These are phyloP conservation scores for Platanus orientalis DNA, from an alignment of 164 flowering plant species.

Conservation along the genomic window DNA sequence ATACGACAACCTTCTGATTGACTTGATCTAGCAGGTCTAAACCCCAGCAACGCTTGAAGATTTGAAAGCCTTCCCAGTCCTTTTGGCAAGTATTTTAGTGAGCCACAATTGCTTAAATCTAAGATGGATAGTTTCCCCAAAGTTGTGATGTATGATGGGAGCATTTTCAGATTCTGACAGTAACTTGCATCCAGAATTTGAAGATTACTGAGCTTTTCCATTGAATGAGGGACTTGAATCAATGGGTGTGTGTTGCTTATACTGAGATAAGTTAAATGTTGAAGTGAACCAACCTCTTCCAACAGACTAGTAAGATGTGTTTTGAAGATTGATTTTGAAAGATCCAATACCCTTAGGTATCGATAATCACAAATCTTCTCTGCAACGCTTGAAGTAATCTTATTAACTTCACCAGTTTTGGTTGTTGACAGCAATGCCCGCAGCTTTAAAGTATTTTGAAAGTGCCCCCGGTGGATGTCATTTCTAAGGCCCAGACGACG, in stretches of 20 bases:
- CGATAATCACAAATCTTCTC: conserved; percentile 20
- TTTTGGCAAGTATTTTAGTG: conserved; percentile 38
- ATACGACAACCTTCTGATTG: conserved; percentile 32
- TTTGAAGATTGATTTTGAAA: conserved; percentile 42
- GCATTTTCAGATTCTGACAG: conserved; percentile 39
- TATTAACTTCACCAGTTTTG: conserved; percentile 39
- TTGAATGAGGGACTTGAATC: conserved; percentile 31
- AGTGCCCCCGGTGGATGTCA: conserved; percentile 6
- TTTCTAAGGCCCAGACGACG: conserved; percentile 31
- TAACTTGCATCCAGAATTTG: conserved; percentile 39
- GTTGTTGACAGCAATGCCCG: conserved; percentile 43
- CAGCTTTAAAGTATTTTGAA: conserved; percentile 18
- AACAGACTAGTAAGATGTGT: conserved; percentile 22
- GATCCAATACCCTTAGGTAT: conserved; percentile 39
- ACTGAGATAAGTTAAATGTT: conserved; percentile 34
- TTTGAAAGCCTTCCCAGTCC: conserved; percentile 39
- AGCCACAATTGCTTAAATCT: conserved; percentile 42
- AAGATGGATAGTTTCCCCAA: conserved; percentile 32
- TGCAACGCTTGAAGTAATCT: conserved; percentile 20
- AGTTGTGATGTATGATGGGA: conserved; percentile 30
- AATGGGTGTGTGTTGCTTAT: conserved; percentile 46
- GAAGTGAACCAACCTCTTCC: conserved; percentile 26
- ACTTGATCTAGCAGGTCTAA: conserved; percentile 34
- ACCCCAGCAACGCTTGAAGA: conserved; percentile 42
- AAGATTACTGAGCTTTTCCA: conserved; percentile 35